phyloP scores from a whole-genome alignment of 2,329 filamentous ascomycete genomes.

The Claviceps paspali region DNA sequence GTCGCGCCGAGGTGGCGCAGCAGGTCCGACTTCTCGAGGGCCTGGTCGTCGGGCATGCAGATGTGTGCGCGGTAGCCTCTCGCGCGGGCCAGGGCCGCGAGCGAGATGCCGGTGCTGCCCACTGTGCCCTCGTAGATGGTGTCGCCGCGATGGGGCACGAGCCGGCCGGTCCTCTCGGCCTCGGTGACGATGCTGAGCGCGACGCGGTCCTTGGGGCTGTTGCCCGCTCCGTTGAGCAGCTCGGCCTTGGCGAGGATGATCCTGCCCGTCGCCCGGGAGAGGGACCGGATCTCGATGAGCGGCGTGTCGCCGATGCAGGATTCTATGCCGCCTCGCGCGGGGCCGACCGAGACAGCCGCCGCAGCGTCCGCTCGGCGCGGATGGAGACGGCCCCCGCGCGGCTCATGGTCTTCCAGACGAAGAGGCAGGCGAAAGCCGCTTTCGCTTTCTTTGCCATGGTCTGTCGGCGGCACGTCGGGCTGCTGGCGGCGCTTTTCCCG shows the following conservation, averaged over 20 bases:
- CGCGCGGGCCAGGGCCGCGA: slow-evolving; percentile 77
- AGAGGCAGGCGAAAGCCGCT: slow-evolving; percentile 28
- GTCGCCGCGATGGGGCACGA: slow-evolving; percentile 70
- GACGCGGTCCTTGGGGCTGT: slow-evolving; percentile 88
- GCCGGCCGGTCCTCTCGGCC: slow-evolving; percentile 62
- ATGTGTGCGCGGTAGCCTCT: slow-evolving; percentile 87
- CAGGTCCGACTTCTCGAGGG: slow-evolving; percentile 75
- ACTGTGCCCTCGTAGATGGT: slow-evolving; percentile 97
- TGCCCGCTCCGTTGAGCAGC: slow-evolving; percentile 88
- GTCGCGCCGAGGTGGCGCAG: slow-evolving; percentile 77
- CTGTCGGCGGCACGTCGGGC: slow-evolving; percentile 3
- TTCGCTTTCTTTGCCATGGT: slow-evolving; percentile 24
- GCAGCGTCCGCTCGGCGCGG: no score
- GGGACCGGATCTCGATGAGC: slow-evolving; percentile 67
- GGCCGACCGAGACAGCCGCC: no score
- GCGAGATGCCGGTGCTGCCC: slow-evolving; percentile 87
- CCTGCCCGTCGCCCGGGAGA: slow-evolving; percentile 77
- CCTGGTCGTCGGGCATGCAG: slow-evolving; percentile 91
- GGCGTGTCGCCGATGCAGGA: slow-evolving; percentile 89
- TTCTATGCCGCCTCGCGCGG: no score
- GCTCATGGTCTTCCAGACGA: slow-evolving; percentile 41
- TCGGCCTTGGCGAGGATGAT: slow-evolving; percentile 88
- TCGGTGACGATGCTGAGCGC: slow-evolving; percentile 75
- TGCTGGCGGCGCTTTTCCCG: slow-evolving; percentile 16
- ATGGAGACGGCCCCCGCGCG: slow-evolving; percentile 10